Conservation (phyloP, 1,284 basidiomycete species). For the Porodaedalea pini region DNA sequence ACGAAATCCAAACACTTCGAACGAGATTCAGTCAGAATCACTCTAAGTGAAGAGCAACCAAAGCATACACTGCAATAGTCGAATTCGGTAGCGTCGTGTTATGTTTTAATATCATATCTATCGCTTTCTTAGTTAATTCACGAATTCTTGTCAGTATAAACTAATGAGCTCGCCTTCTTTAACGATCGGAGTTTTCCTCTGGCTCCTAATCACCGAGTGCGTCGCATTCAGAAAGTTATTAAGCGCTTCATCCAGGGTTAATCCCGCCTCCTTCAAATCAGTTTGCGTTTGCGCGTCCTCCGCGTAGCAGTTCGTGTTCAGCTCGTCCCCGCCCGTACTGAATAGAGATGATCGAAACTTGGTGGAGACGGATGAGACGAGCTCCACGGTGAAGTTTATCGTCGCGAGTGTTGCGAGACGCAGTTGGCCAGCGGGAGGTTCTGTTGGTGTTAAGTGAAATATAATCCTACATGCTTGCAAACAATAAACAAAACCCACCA, state of each 20-base stretch:
- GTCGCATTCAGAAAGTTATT: conserved; percentile 37
- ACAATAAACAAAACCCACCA: conserved; percentile 15
- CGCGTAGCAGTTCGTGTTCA: conserved; percentile 41
- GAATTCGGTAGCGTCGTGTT: conserved; percentile 31
- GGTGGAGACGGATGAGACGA: conserved; percentile 30
- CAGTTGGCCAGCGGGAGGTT: conserved; percentile 49
- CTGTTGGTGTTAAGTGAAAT: conserved; percentile 15
- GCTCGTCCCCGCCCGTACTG: conserved; percentile 50
- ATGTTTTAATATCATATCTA: conserved; percentile 35
- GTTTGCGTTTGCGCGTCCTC: conserved; percentile 32
- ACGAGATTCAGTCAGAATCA: background rate
- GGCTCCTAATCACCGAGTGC: conserved; percentile 32
- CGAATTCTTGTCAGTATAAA: background rate
- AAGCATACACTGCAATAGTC: conserved; percentile 36
- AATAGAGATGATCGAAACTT: conserved; percentile 35
- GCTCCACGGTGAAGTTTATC: conserved; percentile 29
- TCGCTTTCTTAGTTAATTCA: background rate
- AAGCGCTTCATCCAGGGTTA: conserved; percentile 37
- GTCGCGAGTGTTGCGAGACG: conserved; percentile 36
- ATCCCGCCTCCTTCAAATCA: conserved; percentile 27
- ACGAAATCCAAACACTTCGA: conserved; percentile 43
- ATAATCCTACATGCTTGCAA: too few relatives aligned
- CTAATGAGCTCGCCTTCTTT: conserved; percentile 37
- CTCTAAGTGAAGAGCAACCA: background rate
- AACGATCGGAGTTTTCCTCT: conserved; percentile 42